These are phyloP conservation scores for Talaromyces thailandensis DNA, from an alignment of 495 filamentous ascomycete genomes.

Conservation along the genomic window DNA sequence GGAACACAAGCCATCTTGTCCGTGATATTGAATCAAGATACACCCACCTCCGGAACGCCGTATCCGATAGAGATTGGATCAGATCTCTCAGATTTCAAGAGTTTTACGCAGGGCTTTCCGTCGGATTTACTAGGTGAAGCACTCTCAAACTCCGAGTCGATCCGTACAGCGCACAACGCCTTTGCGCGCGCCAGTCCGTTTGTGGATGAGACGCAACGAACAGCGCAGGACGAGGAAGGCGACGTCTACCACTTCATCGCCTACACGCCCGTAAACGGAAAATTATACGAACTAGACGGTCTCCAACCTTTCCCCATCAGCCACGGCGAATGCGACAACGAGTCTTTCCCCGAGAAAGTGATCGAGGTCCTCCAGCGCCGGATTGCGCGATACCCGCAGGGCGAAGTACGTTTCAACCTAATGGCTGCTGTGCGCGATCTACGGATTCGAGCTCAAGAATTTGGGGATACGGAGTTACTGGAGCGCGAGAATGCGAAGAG, in stretches of 20 bases:
- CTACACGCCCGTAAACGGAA: conserved; percentile 72
- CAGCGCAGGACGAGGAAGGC: conserved; percentile 43
- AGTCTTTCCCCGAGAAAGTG: conserved; percentile 70
- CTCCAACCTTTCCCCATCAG: conserved; percentile 85
- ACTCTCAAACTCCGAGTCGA: conserved; percentile 64
- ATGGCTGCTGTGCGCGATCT: conserved; percentile 85
- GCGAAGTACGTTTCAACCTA: conserved; percentile 92
- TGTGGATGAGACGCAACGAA: conserved; percentile 71
- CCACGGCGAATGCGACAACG: conserved; percentile 63
- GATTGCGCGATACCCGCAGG: conserved; percentile 74
- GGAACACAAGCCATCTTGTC: conserved; percentile 93
- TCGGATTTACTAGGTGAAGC: conserved; percentile 65
- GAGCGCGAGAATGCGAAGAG: conserved; percentile 78
- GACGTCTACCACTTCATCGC: conserved; percentile 98
- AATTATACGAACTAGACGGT: conserved; percentile 90
- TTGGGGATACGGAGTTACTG: conserved; percentile 73
- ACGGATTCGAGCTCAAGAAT: conserved; percentile 62
- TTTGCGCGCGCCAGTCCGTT: conserved; percentile 87
- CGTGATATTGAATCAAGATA: conserved; percentile 80
- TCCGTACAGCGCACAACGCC: conserved; percentile 87
- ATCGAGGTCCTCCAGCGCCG: conserved; percentile 79
- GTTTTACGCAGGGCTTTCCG: conserved; percentile 84
- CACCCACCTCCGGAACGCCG: conserved; percentile 10
- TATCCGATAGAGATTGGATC: conserved; percentile 46
- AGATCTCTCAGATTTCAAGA: conserved; percentile 69